These are phyloP conservation scores for Lagenidium giganteum DNA, from an alignment of 352 stramenopile genomes.

Conservation along the genomic window DNA sequence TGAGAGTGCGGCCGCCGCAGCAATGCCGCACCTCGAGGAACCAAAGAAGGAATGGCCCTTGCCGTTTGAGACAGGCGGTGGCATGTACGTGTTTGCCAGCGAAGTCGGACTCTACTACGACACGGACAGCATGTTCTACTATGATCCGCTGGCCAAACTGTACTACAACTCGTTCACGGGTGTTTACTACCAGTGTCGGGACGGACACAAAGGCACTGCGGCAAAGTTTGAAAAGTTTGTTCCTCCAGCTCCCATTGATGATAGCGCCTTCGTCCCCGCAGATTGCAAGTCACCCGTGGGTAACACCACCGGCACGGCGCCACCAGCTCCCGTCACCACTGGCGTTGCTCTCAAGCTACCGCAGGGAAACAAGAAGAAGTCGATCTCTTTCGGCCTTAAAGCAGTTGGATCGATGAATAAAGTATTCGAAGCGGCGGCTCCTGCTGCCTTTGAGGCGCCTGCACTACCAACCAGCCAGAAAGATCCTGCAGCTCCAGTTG, in stretches of 20 bases:
- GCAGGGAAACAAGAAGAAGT: conserved; percentile 70
- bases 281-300: too few species aligned
- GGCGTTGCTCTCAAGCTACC: too few species aligned
- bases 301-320: too few species aligned
- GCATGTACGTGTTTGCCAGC: conserved; percentile 66
- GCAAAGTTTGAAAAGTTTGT: conserved; percentile 41
- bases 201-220: conserved; percentile 11
- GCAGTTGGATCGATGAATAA: too few species aligned
- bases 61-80: conserved; percentile 74
- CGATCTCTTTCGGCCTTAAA: conserved; percentile 64
- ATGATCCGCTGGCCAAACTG: conserved; percentile 61
- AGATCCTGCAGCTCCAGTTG: not conserved
- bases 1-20: conserved; percentile 47
- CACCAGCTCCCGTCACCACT: too few species aligned
- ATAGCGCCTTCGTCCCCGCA: conserved; percentile 28
- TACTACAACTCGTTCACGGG: conserved; percentile 75
- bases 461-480: conserved; percentile 1
- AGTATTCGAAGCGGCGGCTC: conserved; percentile 20
- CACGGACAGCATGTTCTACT: conserved; percentile 82
- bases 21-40: conserved; percentile 43
- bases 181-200: conserved; percentile 49
- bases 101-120: conserved; percentile 78
- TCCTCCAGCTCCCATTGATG: conserved; percentile 43
- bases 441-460: conserved; percentile 4
- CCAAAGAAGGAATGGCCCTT: conserved; percentile 75